Evolutionary conservation across 441 rosid species (phyloP).

Genomic region (Metrosideros polymorpha): DNA sequence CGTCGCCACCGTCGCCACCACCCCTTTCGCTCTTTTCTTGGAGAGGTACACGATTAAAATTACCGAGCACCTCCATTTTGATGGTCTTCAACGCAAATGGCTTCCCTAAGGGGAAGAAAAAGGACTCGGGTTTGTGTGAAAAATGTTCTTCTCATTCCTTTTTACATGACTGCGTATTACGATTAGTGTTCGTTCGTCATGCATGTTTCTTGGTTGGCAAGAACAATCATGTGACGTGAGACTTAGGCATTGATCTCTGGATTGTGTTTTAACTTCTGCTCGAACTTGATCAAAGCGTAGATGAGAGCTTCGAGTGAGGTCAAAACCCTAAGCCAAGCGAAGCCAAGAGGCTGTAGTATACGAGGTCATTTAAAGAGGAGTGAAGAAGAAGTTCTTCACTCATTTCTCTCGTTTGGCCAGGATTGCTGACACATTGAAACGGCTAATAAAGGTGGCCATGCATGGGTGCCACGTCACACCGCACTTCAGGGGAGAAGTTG

Average conservation of each 20-base stretch:
- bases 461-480: slow-evolving; percentile 26
- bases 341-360: neutral
- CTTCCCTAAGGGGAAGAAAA: neutral
- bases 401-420: neutral
- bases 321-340: neutral
- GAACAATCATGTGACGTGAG: neutral
- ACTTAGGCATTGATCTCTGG: neutral
- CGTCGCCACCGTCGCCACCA: slow-evolving; percentile 58
- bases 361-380: neutral
- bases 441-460: neutral
- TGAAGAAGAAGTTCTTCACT: neutral
- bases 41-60: slow-evolving; percentile 39
- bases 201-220: neutral
- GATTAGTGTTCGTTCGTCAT: neutral
- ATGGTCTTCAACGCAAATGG: neutral
- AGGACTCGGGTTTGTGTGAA: neutral
- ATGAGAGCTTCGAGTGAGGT: neutral
- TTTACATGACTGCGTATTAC: neutral
- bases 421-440: neutral
- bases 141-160: neutral
- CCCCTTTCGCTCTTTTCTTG: slow-evolving; percentile 60
- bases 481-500: neutral
- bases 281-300: neutral
- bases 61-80: neutral
- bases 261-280: neutral